These are phyloP conservation scores for Sugiyamaella grinbergsii DNA, from an alignment of 1,139 yeast genomes.

Conservation along the genomic window DNA sequence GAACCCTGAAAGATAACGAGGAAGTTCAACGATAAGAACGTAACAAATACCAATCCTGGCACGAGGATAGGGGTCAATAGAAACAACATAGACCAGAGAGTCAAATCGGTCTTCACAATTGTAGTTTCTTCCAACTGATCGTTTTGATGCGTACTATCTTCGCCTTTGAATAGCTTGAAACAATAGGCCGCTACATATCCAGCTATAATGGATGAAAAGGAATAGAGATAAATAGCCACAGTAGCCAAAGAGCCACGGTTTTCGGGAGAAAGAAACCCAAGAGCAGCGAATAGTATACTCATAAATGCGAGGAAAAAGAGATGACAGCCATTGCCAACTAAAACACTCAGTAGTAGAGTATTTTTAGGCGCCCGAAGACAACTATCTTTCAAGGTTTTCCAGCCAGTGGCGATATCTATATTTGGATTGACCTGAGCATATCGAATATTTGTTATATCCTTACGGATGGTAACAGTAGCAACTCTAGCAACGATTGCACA, in stretches of 20 bases:
- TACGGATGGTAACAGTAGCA: conserved; percentile 73
- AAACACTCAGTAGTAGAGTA: conserved; percentile 70
- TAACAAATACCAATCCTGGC: conserved; percentile 72
- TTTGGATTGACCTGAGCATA: conserved; percentile 81
- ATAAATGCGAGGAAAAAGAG: conserved; percentile 72
- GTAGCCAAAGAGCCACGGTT: conserved; percentile 93
- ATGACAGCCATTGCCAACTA: conserved; percentile 88
- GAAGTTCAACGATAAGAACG: conserved; percentile 73
- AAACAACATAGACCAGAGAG: conserved; percentile 42
- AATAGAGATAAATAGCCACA: conserved; percentile 79
- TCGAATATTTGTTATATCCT: conserved; percentile 84
- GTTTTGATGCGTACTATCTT: conserved; percentile 76
- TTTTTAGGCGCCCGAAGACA: conserved; percentile 82
- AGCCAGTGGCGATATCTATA: conserved; percentile 89
- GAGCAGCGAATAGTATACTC: conserved; percentile 77
- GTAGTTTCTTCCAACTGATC: conserved; percentile 2
- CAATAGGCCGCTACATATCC: conserved; percentile 80
- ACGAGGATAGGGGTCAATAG: conserved; percentile 77
- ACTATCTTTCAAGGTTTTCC: conserved; percentile 96
- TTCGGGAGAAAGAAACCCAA: conserved; percentile 89
- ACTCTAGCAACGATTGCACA: conserved; percentile 80
- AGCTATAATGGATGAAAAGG: conserved; percentile 75
- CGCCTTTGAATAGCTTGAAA: conserved; percentile 89
- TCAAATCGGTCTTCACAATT: conserved; percentile 9
- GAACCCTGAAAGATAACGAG: conserved; percentile 75